Evolutionary conservation across 345 rosid genomes (phyloP), one percentile per base, ranked within the genome.

Genomic region (Populus ilicifolia): DNA sequence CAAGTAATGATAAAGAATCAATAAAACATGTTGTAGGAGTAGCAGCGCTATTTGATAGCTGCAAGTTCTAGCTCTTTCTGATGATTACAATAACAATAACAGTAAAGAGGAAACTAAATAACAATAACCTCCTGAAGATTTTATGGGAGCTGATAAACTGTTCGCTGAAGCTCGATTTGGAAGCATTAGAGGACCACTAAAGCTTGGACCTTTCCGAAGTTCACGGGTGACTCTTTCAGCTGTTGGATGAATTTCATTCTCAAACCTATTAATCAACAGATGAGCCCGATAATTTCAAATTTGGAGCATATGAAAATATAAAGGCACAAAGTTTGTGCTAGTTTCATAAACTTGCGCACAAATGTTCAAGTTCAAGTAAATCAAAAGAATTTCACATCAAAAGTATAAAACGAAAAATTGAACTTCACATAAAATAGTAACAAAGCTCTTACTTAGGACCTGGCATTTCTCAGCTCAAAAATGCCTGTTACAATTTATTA

Each of bases 121-220:
- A 48, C 52, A 59, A 76, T n/a, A 59, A 11, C 99, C 99, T 91
- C 89, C 94, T 38, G 99, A 92, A 78, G 94, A 90, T 81, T 94
- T 96, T 59, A 89, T 92, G 29, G 99, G 99, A 87, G 98, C 99
- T 73, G 99, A 96, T 79, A 94, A 85, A 73, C 99, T 96, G 85
- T 96, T 96, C 64, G 99, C 93, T 38, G 99, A 96, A 80, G 99
- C 99, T 78, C 97, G 89, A 73, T 84, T 96, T 70, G 99, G 87
- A 84, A 96, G 99, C 90, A 84, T 90, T 80, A 94, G 81, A 48
- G 98, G 99, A 81, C 99, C 99, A 77, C 99, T 96, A 82, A 96
- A 90, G 85, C 97, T 94, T 33, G 98, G 97, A 71, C 85, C 90
- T 85, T 85, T 91, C 67, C 91, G 90, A 74, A 82, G 83, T 69